Conservation (phyloP, 768 basidiomycete species). For the Leccinellum luteum region DNA sequence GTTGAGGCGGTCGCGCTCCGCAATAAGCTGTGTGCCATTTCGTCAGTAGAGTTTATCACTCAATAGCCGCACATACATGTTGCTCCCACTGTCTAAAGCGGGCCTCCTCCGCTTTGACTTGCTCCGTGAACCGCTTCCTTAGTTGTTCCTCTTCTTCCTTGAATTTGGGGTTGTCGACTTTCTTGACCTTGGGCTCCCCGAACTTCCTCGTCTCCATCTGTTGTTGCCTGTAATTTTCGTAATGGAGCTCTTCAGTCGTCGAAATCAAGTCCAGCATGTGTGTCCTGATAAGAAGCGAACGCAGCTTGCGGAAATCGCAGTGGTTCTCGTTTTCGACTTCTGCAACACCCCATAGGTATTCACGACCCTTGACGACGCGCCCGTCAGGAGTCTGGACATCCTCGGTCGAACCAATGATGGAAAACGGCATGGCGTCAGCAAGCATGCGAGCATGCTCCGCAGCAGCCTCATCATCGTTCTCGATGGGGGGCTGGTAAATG, state of each 20-base stretch:
- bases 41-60: constrained; percentile 13
- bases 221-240: constrained; percentile 95
- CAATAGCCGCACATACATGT: constrained; percentile 58
- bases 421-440: constrained; percentile 93
- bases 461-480: constrained; percentile 80
- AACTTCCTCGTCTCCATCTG: constrained; percentile 99
- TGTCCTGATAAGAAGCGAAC: constrained; percentile 91
- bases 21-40: constrained; percentile 71
- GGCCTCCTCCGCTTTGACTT: constrained; percentile 98
- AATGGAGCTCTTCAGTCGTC: constrained; percentile 93
- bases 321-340: constrained; percentile 99
- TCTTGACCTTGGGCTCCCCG: constrained; percentile 97
- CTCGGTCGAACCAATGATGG: constrained; percentile 95
- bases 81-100: constrained; percentile 99
- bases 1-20: constrained; percentile 97
- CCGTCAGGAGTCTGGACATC: constrained; percentile 93
- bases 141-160: constrained; percentile 98
- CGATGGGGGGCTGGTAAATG: constrained; percentile 92
- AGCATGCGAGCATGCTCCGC: constrained; percentile 88
- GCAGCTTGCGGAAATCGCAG: constrained; percentile 98
- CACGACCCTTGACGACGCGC: constrained; percentile 91
- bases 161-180: constrained; percentile 99
- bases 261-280: constrained; percentile 98
- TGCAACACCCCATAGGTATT: constrained; percentile 99
- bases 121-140: constrained; percentile 97